Evolutionary conservation across 768 basidiomycete species (phyloP), one percentile per base, ranked within the genome.

Genomic region (Dioszegia crocea): DNA sequence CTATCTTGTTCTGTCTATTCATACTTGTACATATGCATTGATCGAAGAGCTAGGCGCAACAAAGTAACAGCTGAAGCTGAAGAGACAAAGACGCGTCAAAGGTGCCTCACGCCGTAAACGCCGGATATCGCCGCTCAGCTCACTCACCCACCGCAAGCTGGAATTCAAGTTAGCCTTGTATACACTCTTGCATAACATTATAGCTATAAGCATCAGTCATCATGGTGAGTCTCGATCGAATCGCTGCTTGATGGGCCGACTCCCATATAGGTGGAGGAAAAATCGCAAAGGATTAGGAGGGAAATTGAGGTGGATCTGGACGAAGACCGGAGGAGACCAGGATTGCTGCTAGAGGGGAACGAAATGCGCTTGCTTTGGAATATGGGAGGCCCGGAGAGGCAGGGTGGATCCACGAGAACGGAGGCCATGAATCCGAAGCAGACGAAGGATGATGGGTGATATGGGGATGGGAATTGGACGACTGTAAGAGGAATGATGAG

Each of bases 211-310:
- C 45, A 24, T 4, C 36, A 24, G 51, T 24, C 56, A 57, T 47
- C 56, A 57, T 57, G 56, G 56, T 57, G 23, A 57, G 56, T 57
- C 24, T 48, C 31, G 10, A 40, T 14, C 36, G 5, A 23, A 17
- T 3, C 10, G 50, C 12, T 8, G 14, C 8, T 12, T 17, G 21
- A 49, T 17, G n/a, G n/a, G n/a, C n/a, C n/a, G n/a, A n/a, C n/a
- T n/a, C n/a, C n/a, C n/a, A n/a, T n/a, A n/a, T n/a, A n/a, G n/a
- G n/a, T n/a, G n/a, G n/a, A 23, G 21, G 8, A 44, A 23, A 23
- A 44, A 21, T 6, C 12, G 12, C 43, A 33, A 33, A 14, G 8
- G 6, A 33, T 14, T 6, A 33, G 14, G 33, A 6, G 8, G 33
- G 33, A 33, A 33, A 33, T 33, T 33, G 6, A 33, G 33, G 33